Evolutionary conservation across 129 eudicot genomes (phyloP).

Genomic region (Ambrosia trifida): DNA sequence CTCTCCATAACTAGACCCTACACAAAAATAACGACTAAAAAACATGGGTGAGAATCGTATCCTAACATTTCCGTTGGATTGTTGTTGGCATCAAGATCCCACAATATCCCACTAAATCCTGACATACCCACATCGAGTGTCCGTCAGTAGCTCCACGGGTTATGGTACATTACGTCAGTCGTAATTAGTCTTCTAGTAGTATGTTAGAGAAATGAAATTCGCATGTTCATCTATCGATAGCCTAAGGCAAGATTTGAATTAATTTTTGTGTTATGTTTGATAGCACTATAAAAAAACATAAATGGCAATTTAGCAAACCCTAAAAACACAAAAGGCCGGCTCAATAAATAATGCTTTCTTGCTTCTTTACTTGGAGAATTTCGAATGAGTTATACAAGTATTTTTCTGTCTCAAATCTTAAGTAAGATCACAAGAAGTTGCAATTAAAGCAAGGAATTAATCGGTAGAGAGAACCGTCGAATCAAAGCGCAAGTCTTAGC

Average conservation of each 20-base stretch:
- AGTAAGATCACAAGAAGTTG: constrained; percentile 7
- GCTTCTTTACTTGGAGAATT: background rate
- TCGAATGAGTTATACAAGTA: background rate
- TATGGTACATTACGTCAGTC: no score
- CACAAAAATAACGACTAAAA: no score
- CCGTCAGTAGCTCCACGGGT: no score
- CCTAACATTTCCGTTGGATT: no score
- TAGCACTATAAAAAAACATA: background rate
- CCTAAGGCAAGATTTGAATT: background rate
- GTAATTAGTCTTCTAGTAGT: no score
- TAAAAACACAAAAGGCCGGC: background rate
- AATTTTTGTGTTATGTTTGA: background rate
- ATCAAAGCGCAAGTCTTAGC: constrained; percentile 60
- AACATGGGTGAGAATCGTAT: no score
- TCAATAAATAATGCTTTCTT: background rate
- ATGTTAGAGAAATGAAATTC: background rate
- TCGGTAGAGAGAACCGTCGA: background rate
- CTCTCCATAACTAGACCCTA: no score
- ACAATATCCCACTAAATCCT: no score
- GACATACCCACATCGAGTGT: no score
- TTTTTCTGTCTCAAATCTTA: background rate
- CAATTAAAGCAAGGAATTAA: background rate
- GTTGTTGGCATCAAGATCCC: no score
- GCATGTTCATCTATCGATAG: background rate
- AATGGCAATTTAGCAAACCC: background rate